These are phyloP conservation scores for Emericellopsis cladophorae DNA, from an alignment of 2,329 filamentous ascomycete species.

Conservation along the genomic window DNA sequence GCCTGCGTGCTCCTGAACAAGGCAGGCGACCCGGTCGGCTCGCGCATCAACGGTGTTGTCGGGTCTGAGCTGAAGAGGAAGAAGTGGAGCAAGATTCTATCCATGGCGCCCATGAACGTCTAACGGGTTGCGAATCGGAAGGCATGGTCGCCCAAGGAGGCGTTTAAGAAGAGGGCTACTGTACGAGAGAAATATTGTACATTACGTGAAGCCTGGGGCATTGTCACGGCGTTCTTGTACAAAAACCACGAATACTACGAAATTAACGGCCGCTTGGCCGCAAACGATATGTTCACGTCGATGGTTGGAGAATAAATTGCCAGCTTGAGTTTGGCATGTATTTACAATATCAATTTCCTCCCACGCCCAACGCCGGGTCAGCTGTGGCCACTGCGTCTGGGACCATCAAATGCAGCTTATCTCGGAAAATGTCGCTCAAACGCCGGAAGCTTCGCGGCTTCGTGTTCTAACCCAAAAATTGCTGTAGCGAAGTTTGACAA, in stretches of 20 bases:
- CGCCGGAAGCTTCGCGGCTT: too few relatives aligned
- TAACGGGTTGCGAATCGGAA: conserved; percentile 13
- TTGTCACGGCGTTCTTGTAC: not conserved
- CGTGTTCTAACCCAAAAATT: too few relatives aligned
- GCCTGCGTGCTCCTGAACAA: conserved; percentile 97
- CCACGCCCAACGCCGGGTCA: too few relatives aligned
- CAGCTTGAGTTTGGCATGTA: too few relatives aligned
- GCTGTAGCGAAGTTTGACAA: too few relatives aligned
- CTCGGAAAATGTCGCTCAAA: too few relatives aligned
- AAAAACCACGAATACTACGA: not conserved
- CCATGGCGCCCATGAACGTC: conserved; percentile 66
- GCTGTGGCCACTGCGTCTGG: too few relatives aligned
- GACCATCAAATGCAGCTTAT: too few relatives aligned
- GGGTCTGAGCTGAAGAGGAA: conserved; percentile 79
- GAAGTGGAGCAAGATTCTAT: conserved; percentile 98
- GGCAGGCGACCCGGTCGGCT: conserved; percentile 87
- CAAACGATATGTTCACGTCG: not conserved
- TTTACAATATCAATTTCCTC: too few relatives aligned
- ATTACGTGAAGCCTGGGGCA: not conserved
- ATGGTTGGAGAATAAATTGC: not conserved
- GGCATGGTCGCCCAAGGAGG: not conserved
- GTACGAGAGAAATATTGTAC: conserved; percentile 1
- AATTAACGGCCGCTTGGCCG: not conserved
- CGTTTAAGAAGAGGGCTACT: not conserved
- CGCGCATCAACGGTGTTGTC: conserved; percentile 83